Percentiles rank a stretch among this genome's conserved stretches.
phyloP scores from a whole-genome alignment of 192 early-diverging fungal genomes.

The Funneliformis mosseae region DNA sequence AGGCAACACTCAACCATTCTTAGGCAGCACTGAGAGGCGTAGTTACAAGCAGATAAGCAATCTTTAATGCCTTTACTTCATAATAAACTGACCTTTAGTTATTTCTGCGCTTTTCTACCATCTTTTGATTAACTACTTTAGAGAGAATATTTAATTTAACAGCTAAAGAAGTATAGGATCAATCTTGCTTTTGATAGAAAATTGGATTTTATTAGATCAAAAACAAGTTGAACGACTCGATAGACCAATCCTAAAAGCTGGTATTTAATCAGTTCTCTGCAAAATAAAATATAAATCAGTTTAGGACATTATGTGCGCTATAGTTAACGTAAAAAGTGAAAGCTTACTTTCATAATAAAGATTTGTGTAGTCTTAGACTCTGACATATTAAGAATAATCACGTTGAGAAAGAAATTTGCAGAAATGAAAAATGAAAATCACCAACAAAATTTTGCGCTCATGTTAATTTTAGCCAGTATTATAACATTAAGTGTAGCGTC shows the following conservation, averaged over 20 bases:
- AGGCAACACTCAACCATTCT: constrained; percentile 33
- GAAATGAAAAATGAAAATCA: no score
- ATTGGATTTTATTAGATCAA: constrained; percentile 27
- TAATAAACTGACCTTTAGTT: constrained; percentile 35
- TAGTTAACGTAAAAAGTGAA: background rate
- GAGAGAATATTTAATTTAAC: background rate
- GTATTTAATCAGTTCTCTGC: constrained; percentile 14
- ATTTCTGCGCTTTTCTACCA: constrained; percentile 32
- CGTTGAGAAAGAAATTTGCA: no score
- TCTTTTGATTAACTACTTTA: constrained; percentile 25
- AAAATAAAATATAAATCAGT: constrained; percentile 7
- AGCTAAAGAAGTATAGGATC: constrained; percentile 14
- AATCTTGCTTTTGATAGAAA: background rate
- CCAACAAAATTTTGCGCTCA: no score
- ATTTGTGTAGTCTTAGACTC: constrained; percentile 10
- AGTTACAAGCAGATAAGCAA: constrained; percentile 16
- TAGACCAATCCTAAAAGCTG: constrained; percentile 20
- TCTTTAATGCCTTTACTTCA: constrained; percentile 13
- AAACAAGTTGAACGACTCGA: constrained; percentile 21
- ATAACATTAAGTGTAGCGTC: no score
- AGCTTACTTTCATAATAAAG: constrained; percentile 23
- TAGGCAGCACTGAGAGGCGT: constrained; percentile 24
- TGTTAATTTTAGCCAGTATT: no score
- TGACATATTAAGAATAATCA: constrained; percentile 15
- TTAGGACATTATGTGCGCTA: constrained; percentile 1